Base-by-base conservation (phyloP, 371 early-diverging fungal species). In the Rhizopus microsporus region DNA sequence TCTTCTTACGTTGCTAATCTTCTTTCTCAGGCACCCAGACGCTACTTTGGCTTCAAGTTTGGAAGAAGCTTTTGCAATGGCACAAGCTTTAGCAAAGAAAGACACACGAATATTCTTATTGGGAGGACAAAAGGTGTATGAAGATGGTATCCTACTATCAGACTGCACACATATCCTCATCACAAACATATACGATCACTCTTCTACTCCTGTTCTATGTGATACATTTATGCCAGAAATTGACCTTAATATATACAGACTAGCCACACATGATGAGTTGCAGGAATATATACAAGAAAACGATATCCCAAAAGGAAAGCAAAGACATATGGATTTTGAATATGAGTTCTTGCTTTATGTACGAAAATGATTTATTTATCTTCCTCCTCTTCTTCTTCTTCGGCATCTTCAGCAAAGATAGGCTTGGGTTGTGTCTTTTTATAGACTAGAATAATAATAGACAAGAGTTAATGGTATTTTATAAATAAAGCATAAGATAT, bases 401-500 rank as follows among this genome's bases (percentile, higher is more conserved):
- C 85, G 7, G 83, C 85, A 0, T 67, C 70, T 33, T 89, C 80
- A 16, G 86, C 83, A 71, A 89, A 90, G 4, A 95, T 77, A 2
- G 94, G 67, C 17, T 89, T 88, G 33, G 93, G 94, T 60, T 94
- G 94, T 8, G 82, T 91, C 43, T 81, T 74, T 63, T 89, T 80
- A 70, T 97, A 97, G 0, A 95, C 95, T 51, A 85, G 23, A 64
- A 43, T 12, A 8, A 34, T n/a, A 33, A 8, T 8, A 7, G 9
- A 23, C 23, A 7, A 53, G 42, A 35, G 12, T 10, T 38, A 23
- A 49, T n/a, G 15, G 4, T n/a, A 30, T 7, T 31, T 17, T 4
- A 12, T 46, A n/a, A 13, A 59, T 9, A 39, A 8, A 38, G 15
- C 10, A 39, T 34, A 4, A 23, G 23, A 2, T 13, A 44, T 59